These are phyloP conservation scores for Solanum rostratum DNA, from an alignment of 257 asterid genomes.

Conservation along the genomic window DNA sequence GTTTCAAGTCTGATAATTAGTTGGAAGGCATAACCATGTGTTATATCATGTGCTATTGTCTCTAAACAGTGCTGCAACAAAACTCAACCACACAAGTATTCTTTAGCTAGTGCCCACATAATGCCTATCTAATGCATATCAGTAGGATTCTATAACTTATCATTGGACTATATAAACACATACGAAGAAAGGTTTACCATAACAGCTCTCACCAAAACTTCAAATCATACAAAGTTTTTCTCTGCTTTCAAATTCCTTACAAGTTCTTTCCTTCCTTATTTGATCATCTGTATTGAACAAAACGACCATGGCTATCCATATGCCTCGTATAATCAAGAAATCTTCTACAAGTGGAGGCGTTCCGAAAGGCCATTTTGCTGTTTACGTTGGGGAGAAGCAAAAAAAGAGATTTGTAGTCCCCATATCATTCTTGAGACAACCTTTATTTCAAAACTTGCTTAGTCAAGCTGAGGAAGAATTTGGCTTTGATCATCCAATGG, in stretches of 20 bases:
- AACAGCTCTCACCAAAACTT: background rate
- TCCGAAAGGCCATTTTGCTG: constrained; percentile 18
- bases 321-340: constrained; percentile 2
- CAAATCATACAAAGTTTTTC: background rate
- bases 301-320: constrained; percentile 9
- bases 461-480: constrained; percentile 17
- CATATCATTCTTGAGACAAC: constrained; percentile 11
- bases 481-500: constrained; percentile 19
- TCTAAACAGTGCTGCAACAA: background rate
- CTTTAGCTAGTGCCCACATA: background rate
- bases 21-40: constrained; percentile 8
- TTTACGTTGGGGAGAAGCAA: constrained; percentile 24
- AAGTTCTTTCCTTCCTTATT: background rate
- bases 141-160: background rate
- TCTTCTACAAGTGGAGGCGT: background rate
- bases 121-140: background rate
- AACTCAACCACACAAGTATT: constrained; percentile 2
- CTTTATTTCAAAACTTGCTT: constrained; percentile 11
- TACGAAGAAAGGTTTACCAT: background rate
- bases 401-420: constrained; percentile 20
- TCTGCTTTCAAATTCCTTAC: background rate
- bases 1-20: background rate
- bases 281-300: background rate
- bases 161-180: background rate
- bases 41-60: background rate